Evolutionary conservation across 495 filamentous ascomycete species (phyloP).

Genomic region (Podospora pseudoanserina): DNA sequence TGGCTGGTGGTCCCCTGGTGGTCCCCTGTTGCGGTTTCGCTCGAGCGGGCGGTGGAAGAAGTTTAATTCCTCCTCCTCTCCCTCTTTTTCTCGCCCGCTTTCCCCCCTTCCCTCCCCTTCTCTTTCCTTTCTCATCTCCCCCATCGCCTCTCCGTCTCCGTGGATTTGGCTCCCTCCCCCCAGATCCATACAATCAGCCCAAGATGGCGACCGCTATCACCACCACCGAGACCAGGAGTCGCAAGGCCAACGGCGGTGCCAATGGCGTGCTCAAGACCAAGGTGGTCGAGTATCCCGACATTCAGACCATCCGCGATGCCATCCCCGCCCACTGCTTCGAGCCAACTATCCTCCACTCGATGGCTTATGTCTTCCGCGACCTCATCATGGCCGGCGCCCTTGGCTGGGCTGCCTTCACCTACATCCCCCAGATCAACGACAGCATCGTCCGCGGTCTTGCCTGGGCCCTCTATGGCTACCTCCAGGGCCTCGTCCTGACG

Average conservation of each 20-base stretch:
- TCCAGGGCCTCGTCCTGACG: slow-evolving; percentile 75
- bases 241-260: slow-evolving; percentile 14
- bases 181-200: not conserved
- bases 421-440: slow-evolving; percentile 55
- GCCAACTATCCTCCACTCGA: slow-evolving; percentile 57
- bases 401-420: slow-evolving; percentile 64
- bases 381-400: slow-evolving; percentile 54
- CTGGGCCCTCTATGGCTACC: slow-evolving; percentile 66
- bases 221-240: slow-evolving; percentile 23
- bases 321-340: slow-evolving; percentile 80
- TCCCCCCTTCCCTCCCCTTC: not conserved
- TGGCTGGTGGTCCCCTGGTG: not conserved
- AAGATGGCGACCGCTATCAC: slow-evolving; percentile 30
- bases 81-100: not conserved
- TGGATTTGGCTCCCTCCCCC: not conserved
- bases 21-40: slow-evolving; percentile 4
- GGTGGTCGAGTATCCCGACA: slow-evolving; percentile 62
- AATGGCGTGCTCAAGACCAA: slow-evolving; percentile 47
- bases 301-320: slow-evolving; percentile 74
- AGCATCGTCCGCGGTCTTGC: slow-evolving; percentile 49
- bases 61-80: slow-evolving; percentile 1
- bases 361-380: slow-evolving; percentile 69
- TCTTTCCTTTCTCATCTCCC: not conserved
- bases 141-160: not conserved
- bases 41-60: too few species aligned